phyloP scores from a whole-genome alignment of 2,329 filamentous ascomycete species.

The Graphium sp. region DNA sequence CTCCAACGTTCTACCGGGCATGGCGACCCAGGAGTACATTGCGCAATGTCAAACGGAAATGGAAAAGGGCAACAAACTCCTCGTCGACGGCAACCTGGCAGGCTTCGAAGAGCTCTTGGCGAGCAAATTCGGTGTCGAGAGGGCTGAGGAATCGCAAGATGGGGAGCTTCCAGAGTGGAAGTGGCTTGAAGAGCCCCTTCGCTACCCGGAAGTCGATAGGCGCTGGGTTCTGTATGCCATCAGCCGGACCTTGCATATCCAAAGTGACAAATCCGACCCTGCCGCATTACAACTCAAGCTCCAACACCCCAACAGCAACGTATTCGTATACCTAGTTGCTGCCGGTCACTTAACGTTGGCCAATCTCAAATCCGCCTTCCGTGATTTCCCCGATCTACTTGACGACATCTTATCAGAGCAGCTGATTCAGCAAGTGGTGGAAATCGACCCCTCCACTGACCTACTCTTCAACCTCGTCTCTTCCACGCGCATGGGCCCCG shows the following conservation, averaged over 20 bases:
- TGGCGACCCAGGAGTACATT: conserved; percentile 31
- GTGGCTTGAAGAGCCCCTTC: conserved; percentile 22
- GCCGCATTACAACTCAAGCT: conserved; percentile 9
- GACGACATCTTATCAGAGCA: conserved; percentile 36
- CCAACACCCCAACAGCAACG: conserved; percentile 31
- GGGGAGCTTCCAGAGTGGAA: conserved; percentile 27
- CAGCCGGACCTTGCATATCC: conserved; percentile 41
- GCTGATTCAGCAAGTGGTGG: conserved; percentile 42
- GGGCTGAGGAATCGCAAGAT: conserved; percentile 10
- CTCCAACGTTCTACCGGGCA: conserved; percentile 25
- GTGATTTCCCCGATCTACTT: conserved; percentile 24
- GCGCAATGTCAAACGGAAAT: conserved; percentile 24
- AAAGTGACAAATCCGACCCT: conserved; percentile 21
- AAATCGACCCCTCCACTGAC: conserved; percentile 52
- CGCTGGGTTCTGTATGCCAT: conserved; percentile 50
- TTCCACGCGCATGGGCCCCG: conserved; percentile 45
- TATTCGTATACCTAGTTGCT: conserved; percentile 40
- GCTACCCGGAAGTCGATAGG: conserved; percentile 41
- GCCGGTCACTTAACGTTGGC: conserved; percentile 42
- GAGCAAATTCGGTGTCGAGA: conserved; percentile 27
- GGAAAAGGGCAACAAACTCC: conserved; percentile 27
- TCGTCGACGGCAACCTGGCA: conserved; percentile 24
- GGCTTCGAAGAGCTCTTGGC: conserved; percentile 34
- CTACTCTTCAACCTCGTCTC: conserved; percentile 49
- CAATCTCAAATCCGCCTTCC: conserved; percentile 41